phyloP scores from a whole-genome alignment of 2,329 filamentous ascomycete genomes.

The Arthrobotrys pseudoclavata region DNA sequence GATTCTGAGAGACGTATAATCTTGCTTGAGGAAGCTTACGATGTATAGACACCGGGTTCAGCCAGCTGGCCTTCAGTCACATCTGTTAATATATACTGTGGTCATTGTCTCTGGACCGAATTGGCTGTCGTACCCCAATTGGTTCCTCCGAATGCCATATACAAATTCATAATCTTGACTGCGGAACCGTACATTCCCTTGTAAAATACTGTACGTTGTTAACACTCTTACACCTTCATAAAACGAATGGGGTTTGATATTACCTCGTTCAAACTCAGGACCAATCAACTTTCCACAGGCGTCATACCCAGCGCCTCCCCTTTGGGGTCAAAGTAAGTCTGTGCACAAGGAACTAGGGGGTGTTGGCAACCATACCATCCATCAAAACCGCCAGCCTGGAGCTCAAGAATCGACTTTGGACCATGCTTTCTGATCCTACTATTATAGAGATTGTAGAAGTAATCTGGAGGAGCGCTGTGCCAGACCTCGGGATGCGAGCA shows the following conservation, averaged over 20 bases:
- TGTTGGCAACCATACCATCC: slow-evolving; percentile 70
- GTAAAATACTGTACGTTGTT: slow-evolving; percentile 74
- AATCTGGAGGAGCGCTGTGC: slow-evolving; percentile 48
- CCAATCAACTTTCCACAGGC: slow-evolving; percentile 77
- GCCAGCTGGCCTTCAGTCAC: slow-evolving; percentile 34
- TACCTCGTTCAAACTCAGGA: slow-evolving; percentile 76
- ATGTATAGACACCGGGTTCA: slow-evolving; percentile 55
- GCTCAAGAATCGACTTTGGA: slow-evolving; percentile 66
- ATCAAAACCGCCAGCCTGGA: slow-evolving; percentile 80
- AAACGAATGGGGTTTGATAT: not conserved
- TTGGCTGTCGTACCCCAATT: slow-evolving; percentile 78
- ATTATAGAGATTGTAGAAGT: slow-evolving; percentile 53
- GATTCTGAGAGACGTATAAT: slow-evolving; percentile 35
- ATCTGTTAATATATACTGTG: not conserved
- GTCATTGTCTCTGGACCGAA: too few species aligned
- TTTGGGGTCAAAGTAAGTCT: not conserved
- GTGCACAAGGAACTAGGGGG: not conserved
- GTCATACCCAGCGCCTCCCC: slow-evolving; percentile 77
- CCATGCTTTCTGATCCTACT: slow-evolving; percentile 39
- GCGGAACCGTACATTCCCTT: slow-evolving; percentile 79
- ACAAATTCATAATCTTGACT: slow-evolving; percentile 78
- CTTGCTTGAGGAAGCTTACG: slow-evolving; percentile 13
- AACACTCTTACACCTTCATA: not conserved
- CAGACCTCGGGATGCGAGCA: slow-evolving; percentile 50
- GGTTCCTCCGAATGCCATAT: slow-evolving; percentile 82